Base-by-base conservation (phyloP, 306 rosid genomes). In the Mimosa pudica region DNA sequence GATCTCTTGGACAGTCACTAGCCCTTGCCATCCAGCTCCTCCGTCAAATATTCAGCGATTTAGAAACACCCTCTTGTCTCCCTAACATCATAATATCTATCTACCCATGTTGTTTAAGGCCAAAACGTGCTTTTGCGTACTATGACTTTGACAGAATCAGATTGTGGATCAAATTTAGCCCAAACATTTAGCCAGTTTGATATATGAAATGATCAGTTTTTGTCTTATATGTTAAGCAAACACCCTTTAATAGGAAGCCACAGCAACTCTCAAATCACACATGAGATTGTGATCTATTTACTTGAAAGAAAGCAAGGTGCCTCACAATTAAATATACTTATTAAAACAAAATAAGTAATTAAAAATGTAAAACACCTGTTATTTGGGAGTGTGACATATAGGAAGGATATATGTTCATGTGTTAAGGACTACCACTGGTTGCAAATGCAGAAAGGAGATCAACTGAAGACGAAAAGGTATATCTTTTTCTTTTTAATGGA, bases 221-320 rank as follows among this genome's bases (percentile, higher is more conserved):
- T 70, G 24, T 70, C 73, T 2, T 10, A 0, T 20, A 11, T 45
- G 30, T 42, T 9, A 0, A 6, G n/a, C 73, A 2, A 6, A n/a
- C 38, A 70, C 38, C 8, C 55, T 70, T 70, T 70, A 20, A 24
- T 70, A 20, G n/a, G n/a, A 4, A 7, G 74, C 74, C 74, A 45
- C 55, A 70, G 11, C 55, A 70, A 20, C 35, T 9, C n/a, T 16
- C 17, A 20, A 38, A 38, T 32, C 17, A 13, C 17, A 14, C 12
- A 9, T 32, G 76, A 75, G 82, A 77, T 84, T 74, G 65, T 73
- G 48, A 83, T 84, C 78, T 32, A 36, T 5, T 85, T 71, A 83
- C 83, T 83, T 71, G 77, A 41, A 41, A 7, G 49, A 13, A 66
- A 38, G 42, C 13, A 48, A 0, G 24, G 18, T 38, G 32, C 8